These are phyloP conservation scores for Porphyridium purpureum DNA, from an alignment of 23 red algal genomes.

Conservation along the genomic window DNA sequence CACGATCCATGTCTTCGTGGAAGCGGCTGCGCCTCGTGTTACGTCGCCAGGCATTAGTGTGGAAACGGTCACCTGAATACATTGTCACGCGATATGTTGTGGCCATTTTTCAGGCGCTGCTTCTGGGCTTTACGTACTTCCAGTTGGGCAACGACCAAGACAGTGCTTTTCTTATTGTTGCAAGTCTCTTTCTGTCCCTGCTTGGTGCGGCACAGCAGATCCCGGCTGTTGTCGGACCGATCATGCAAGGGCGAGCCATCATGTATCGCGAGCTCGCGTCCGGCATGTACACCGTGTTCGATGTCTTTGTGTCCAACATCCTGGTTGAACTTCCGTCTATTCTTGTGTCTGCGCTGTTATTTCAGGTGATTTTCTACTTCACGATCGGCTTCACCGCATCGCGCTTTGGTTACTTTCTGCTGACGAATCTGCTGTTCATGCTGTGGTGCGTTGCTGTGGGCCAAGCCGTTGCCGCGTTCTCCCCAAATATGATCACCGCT, in stretches of 20 bases:
- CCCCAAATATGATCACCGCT: conserved; percentile 22
- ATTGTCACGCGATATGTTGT: conserved; percentile 4
- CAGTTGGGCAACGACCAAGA: conserved; percentile 39
- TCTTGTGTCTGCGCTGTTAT: background rate
- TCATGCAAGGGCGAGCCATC: conserved; percentile 34
- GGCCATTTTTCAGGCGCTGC: conserved; percentile 34
- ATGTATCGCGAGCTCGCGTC: conserved; percentile 85
- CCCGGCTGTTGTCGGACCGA: conserved; percentile 52
- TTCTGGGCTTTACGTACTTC: conserved; percentile 29
- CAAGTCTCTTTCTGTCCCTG: conserved; percentile 53
- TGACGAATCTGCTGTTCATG: background rate
- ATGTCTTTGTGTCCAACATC: conserved; percentile 62
- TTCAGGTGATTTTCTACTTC: background rate
- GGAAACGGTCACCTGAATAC: background rate
- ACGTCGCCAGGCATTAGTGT: conserved; percentile 27
- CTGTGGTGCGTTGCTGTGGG: conserved; percentile 20
- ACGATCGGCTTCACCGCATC: background rate
- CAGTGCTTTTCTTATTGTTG: conserved; percentile 22
- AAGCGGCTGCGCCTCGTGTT: conserved; percentile 64
- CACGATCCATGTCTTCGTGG: conserved; percentile 8
- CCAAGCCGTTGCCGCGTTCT: conserved; percentile 41
- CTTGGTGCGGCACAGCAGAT: conserved; percentile 30
- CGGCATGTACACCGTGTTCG: conserved; percentile 63
- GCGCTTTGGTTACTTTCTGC: conserved; percentile 1
- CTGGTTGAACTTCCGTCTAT: background rate